These are phyloP conservation scores for Dimocarpus longan DNA, from an alignment of 345 rosid genomes.

Conservation along the genomic window DNA sequence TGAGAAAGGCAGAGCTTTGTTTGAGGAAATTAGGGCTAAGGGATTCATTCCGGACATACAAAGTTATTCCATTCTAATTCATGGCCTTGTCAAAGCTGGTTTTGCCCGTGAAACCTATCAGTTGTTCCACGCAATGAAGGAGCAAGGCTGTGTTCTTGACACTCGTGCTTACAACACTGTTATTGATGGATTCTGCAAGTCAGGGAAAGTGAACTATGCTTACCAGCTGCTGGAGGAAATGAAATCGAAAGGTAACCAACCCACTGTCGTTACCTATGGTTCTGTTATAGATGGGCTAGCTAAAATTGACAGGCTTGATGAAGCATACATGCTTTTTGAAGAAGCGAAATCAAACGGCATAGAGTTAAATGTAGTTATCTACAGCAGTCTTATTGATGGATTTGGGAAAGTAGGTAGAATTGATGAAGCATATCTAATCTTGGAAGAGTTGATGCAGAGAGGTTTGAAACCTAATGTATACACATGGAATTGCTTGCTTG, in stretches of 20 bases:
- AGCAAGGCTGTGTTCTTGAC: constrained; percentile 84
- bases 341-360: constrained; percentile 83
- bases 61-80: constrained; percentile 80
- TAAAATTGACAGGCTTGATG: constrained; percentile 94
- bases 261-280: constrained; percentile 92
- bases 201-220: constrained; percentile 89
- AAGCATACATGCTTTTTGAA: constrained; percentile 96
- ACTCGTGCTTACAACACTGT: constrained; percentile 81
- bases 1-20: constrained; percentile 80
- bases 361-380: constrained; percentile 73
- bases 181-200: constrained; percentile 92
- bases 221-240: constrained; percentile 95
- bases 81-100: constrained; percentile 87
- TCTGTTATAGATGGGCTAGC: constrained; percentile 86
- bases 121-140: constrained; percentile 84
- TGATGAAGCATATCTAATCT: constrained; percentile 91
- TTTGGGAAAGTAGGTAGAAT: constrained; percentile 96
- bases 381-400: constrained; percentile 90
- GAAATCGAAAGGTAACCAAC: constrained; percentile 77
- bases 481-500: constrained; percentile 96
- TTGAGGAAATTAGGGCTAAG: constrained; percentile 70
- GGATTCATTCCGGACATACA: constrained; percentile 75
- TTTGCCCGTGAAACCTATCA: constrained; percentile 77
- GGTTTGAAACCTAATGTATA: constrained; percentile 79
- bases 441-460: constrained; percentile 95